Percentiles rank a stretch among this genome's conserved stretches.
These are phyloP conservation scores for Podaxis sp. DNA, from an alignment of 768 basidiomycete species.

Conservation along the genomic window DNA sequence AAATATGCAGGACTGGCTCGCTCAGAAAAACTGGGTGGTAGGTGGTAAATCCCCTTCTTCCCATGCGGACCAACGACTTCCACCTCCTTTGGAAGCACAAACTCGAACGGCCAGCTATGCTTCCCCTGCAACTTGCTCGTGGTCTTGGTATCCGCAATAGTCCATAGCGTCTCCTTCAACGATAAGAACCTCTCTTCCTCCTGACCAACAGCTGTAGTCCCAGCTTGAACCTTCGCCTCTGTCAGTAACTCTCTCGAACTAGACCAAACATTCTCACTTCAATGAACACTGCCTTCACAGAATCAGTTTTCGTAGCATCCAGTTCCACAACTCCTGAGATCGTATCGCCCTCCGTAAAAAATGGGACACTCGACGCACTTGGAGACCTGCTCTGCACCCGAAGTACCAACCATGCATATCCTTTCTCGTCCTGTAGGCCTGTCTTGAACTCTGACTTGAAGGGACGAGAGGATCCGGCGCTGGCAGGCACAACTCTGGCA, in stretches of 20 bases:
- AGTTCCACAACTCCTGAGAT: constrained; percentile 53
- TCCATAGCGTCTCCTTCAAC: constrained; percentile 43
- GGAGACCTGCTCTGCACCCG: constrained; percentile 47
- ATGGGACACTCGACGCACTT: constrained; percentile 37
- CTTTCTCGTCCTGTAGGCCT: constrained; percentile 43
- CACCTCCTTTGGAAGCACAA: constrained; percentile 45
- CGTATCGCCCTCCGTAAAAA: constrained; percentile 47
- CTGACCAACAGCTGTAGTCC: constrained; percentile 55
- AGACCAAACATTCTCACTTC: constrained; percentile 37
- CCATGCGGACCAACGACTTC: constrained; percentile 32
- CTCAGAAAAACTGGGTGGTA: constrained; percentile 58
- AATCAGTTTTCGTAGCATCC: constrained; percentile 49
- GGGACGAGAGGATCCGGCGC: neutral
- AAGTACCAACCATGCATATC: constrained; percentile 49
- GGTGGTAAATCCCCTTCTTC: constrained; percentile 34
- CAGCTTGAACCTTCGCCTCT: constrained; percentile 39
- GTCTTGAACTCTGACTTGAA: constrained; percentile 34
- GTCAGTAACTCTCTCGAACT: neutral
- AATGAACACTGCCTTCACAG: constrained; percentile 43
- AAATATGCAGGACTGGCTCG: constrained; percentile 54
- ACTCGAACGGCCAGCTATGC: constrained; percentile 47
- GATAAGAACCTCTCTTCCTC: constrained; percentile 51
- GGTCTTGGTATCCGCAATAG: constrained; percentile 16
- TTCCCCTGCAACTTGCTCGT: constrained; percentile 43
- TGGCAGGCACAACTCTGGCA: neutral